A percentile compares a stretch with the other conserved stretches of the same genome.
phyloP scores from a whole-genome alignment of 1,139 yeast species.

The Scheffersomyces quercinus region DNA sequence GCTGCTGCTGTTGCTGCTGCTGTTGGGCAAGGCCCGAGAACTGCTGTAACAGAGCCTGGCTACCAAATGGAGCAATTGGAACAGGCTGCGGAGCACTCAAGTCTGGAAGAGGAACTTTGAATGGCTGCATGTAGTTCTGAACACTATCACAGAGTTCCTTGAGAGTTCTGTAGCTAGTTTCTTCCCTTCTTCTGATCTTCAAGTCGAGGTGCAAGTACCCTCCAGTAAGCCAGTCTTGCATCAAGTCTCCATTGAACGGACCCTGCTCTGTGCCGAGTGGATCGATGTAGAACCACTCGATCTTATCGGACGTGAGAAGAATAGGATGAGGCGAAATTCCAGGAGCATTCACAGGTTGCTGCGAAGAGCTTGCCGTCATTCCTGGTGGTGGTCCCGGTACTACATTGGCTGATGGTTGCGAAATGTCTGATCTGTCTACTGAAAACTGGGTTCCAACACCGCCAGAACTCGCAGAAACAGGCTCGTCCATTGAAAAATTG shows the following conservation, averaged over 20 bases:
- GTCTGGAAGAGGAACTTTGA: constrained; percentile 49
- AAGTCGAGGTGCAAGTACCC: constrained; percentile 62
- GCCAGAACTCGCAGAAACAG: neutral
- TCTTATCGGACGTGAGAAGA: constrained; percentile 33
- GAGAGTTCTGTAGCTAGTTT: constrained; percentile 39
- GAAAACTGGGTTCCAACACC: neutral
- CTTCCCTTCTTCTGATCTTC: constrained; percentile 56
- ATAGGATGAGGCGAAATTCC: constrained; percentile 9
- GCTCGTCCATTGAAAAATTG: neutral
- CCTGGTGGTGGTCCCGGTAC: constrained; percentile 21
- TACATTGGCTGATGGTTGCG: neutral
- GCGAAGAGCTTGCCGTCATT: constrained; percentile 5
- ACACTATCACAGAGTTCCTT: constrained; percentile 47
- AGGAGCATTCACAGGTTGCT: constrained; percentile 4
- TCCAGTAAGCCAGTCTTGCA: constrained; percentile 77
- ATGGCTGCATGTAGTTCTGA: constrained; percentile 59
- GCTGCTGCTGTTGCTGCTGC: constrained; percentile 9
- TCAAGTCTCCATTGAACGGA: constrained; percentile 70
- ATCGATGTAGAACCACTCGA: constrained; percentile 75
- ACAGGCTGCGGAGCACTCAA: constrained; percentile 2
- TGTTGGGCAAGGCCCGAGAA: constrained; percentile 1
- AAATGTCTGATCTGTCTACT: neutral
- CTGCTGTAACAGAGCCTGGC: constrained; percentile 7
- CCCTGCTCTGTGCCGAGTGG: constrained; percentile 75
- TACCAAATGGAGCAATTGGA: constrained; percentile 5